Evolutionary conservation across 805 yeast species (phyloP), one percentile per base, ranked within the genome.

Genomic region (Yarrowia osloensis): DNA sequence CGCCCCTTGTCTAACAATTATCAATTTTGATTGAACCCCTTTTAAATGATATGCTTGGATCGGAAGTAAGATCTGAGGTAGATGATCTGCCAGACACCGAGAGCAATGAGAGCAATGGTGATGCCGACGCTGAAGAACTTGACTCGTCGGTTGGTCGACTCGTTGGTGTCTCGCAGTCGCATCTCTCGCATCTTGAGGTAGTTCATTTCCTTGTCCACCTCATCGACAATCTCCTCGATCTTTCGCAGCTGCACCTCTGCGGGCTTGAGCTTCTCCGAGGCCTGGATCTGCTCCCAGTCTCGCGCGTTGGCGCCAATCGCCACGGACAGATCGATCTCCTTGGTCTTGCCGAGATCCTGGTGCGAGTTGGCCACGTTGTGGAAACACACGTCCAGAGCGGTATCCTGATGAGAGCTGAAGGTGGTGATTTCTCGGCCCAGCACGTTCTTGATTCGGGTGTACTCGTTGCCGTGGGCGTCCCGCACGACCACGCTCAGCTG

Each of bases 241-340:
- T 89, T 88, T 78, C 95, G 88, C 77, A 95, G 83, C 73, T 91
- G 96, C 67, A 93, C 87, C 79, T 95, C 99, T 62, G 89, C 86
- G 4, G 99, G 98, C 79, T 89, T 90, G 77, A 95, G 86, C 77
- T 91, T 91, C 78, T 95, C 98, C 52, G 89, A 85, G 55, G 97
- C 93, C 81, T 93, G 97, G 70, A 93, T 82, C 26, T 92, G 91
- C 76, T 92, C 91, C 98, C 98, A 95, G 80, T 95, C 98, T 78
- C 98, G 88, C 47, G 98, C 99, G 73, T 92, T 90, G 63, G 98
- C 90, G 50, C 99, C 99, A 70, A 92, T 87, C 78, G 95, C 98
- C 68, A 95, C 88, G 70, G 93, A 98, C 74, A 95, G 81, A 74
- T 92, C 97, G 72, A 95, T 81, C 65, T 88, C 88, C 77, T 98